Conservation (phyloP, 495 filamentous ascomycete species). For the Sphaerosporella brunnea region DNA sequence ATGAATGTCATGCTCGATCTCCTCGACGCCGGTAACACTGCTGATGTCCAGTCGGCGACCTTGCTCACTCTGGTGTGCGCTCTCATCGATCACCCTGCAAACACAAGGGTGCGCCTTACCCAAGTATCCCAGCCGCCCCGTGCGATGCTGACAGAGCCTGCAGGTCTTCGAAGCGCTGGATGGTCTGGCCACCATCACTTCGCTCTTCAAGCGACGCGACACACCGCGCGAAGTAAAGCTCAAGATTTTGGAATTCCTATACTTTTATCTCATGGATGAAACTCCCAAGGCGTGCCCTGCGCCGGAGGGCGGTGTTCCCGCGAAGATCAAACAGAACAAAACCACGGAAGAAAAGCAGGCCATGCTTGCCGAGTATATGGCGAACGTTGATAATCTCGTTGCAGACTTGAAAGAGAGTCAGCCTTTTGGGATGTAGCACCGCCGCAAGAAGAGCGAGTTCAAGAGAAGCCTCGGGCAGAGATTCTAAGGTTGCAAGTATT, state of each 20-base stretch:
- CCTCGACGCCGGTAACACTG: constrained; percentile 79
- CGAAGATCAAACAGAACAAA: constrained; percentile 31
- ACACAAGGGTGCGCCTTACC: constrained; percentile 40
- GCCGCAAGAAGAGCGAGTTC: too few species aligned
- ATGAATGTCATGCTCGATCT: constrained; percentile 95
- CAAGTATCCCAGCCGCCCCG: background rate
- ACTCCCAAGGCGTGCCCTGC: constrained; percentile 29
- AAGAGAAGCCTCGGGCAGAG: too few species aligned
- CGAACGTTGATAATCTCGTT: constrained; percentile 79
- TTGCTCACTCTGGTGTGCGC: constrained; percentile 79
- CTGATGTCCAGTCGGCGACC: constrained; percentile 74
- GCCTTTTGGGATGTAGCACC: constrained; percentile 40
- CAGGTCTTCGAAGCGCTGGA: constrained; percentile 76
- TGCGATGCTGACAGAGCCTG: constrained; percentile 3
- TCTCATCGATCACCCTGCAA: constrained; percentile 62
- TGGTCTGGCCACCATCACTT: constrained; percentile 81
- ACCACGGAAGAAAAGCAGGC: constrained; percentile 78
- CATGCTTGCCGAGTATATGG: constrained; percentile 61
- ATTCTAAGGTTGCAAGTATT: too few species aligned
- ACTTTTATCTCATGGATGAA: constrained; percentile 97
- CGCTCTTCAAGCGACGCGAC: constrained; percentile 68
- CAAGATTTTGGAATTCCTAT: constrained; percentile 83
- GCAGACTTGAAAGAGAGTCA: constrained; percentile 73
- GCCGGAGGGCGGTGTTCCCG: constrained; percentile 28
- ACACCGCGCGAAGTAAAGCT: constrained; percentile 79